Base-by-base conservation (phyloP, 768 basidiomycete genomes). In the Coprinopsis marcescibilis region DNA sequence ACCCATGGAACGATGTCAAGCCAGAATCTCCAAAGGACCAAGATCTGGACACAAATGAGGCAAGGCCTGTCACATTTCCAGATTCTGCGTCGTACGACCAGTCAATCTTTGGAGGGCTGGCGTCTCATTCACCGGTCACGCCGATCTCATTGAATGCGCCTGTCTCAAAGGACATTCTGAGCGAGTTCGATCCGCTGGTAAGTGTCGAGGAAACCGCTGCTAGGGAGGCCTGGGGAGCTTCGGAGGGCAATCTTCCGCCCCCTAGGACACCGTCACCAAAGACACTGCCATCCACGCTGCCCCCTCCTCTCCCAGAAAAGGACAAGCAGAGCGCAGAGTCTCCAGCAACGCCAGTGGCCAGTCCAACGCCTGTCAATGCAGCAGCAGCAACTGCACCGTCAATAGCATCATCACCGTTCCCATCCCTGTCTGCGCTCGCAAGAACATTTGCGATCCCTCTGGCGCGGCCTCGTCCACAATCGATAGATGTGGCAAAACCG, bases 131-230 rank as follows among this genome's bases (percentile, higher is more conserved):
- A 34, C 45, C 56, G 2, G 48, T 53, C n/a, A 51, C 60, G 43
- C 45, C 59, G 7, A 32, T 29, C 4, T 23, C 51, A 15, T n/a
- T n/a, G n/a, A 59, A 55, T 49, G 34, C 53, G 25, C 55, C 58
- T 17, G 61, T 63, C 6, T 58, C 65, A n/a, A 61, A 62, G 47
- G 69, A 76, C 34, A 64, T 83, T 3, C 63, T 87, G 43, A 68
- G 64, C 27, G 77, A 85, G 57, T 87, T 89, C 58, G 85, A 89
- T 63, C 85, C 85, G 13, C 64, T 86, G 19, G 77, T 65, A 0
- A 75, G 69, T 52, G 57, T 66, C 26, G 78, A 82, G 46, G 81
- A 83, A 59, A 62, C 72, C 47, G 76, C 71, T 19, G 82, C 83
- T 3, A 71, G 72, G 33, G 72, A 76, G 12, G 85, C 83, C 36